phyloP scores from a whole-genome alignment of 2,329 filamentous ascomycete species.

The Chrysosporium keratinophilum region DNA sequence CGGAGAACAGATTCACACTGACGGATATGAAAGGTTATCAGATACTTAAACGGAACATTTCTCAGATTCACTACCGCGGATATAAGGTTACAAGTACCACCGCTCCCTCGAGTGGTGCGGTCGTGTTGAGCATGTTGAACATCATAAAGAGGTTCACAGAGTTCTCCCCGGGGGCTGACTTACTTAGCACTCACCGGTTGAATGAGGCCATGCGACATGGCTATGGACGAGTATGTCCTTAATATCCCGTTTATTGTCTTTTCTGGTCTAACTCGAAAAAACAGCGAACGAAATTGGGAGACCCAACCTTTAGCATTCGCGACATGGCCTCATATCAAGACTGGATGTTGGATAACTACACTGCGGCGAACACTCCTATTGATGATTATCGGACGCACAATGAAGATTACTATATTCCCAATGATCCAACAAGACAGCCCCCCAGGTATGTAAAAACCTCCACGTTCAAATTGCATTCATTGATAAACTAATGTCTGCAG shows the following conservation, averaged over 20 bases:
- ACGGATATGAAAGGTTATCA: slow-evolving; percentile 66
- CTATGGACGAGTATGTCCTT: slow-evolving; percentile 50
- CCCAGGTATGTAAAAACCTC: not conserved
- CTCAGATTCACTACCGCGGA: slow-evolving; percentile 56
- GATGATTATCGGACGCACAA: not conserved
- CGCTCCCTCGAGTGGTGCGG: slow-evolving; percentile 68
- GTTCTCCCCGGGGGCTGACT: slow-evolving; percentile 46
- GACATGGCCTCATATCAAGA: slow-evolving; percentile 1
- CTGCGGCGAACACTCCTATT: not conserved
- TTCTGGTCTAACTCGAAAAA: not conserved
- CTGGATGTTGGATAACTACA: not conserved
- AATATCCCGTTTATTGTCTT: not conserved
- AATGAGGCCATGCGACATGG: slow-evolving; percentile 83
- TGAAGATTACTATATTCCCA: not conserved
- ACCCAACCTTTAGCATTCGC: slow-evolving; percentile 44
- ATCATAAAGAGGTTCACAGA: slow-evolving; percentile 68
- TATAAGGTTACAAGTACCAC: slow-evolving; percentile 55
- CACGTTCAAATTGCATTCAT: not conserved
- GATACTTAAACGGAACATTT: slow-evolving; percentile 53
- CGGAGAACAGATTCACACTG: slow-evolving; percentile 76
- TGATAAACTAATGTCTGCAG: not conserved
- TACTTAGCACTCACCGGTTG: slow-evolving; percentile 68
- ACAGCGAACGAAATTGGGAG: slow-evolving; percentile 64
- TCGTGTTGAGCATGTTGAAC: slow-evolving; percentile 67
- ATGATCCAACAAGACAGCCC: not conserved